Evolutionary conservation across 805 yeast genomes (phyloP).

Genomic region (Trichomonascus vanleenenianus): DNA sequence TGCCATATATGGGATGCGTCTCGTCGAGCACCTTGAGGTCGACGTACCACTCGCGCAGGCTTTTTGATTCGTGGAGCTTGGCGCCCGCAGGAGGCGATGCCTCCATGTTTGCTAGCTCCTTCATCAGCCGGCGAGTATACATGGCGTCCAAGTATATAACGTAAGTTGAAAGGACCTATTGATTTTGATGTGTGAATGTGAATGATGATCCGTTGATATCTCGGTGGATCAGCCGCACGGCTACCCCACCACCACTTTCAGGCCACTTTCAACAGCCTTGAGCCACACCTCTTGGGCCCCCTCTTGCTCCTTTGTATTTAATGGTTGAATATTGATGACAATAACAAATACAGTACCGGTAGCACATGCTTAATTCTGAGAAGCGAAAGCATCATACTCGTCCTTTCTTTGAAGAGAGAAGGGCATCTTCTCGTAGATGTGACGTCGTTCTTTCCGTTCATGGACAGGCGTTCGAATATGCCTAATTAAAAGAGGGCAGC

Average conservation of each 20-base stretch:
- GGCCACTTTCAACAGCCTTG: no score
- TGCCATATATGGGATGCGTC: conserved; percentile 30
- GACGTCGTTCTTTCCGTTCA: neutral
- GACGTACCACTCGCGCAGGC: conserved; percentile 29
- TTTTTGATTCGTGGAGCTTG: conserved; percentile 27
- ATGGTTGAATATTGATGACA: no score
- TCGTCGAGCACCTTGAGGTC: conserved; percentile 34
- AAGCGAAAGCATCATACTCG: no score
- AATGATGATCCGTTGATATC: neutral
- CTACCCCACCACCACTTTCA: neutral
- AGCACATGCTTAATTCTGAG: no score
- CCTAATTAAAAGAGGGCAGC: no score
- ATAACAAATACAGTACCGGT: no score
- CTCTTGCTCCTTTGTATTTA: no score
- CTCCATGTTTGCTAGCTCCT: conserved; percentile 10
- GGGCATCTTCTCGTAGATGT: no score
- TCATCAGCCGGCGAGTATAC: conserved; percentile 10
- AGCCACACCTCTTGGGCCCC: no score
- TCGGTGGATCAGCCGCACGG: no score
- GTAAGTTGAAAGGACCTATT: neutral
- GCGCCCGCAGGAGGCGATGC: conserved; percentile 12
- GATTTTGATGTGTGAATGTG: neutral
- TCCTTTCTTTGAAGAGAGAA: no score
- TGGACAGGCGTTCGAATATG: neutral
- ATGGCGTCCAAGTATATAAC: neutral